Percentiles rank a stretch among this genome's conserved stretches.
phyloP scores from a whole-genome alignment of 345 rosid species.

The Syzygium aqueum region DNA sequence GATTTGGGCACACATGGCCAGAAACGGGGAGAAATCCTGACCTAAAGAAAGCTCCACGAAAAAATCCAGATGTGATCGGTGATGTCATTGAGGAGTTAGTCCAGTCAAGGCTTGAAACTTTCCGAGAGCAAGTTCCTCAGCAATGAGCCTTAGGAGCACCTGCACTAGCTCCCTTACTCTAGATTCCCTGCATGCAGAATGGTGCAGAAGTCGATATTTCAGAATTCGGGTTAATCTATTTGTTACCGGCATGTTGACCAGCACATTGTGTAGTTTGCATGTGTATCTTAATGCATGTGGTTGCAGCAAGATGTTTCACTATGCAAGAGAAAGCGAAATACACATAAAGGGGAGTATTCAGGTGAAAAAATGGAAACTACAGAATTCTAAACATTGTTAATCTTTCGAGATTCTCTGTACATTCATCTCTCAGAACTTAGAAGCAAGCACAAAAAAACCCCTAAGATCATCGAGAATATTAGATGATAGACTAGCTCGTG shows the following conservation, averaged over 20 bases:
- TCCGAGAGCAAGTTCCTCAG: slow-evolving; percentile 55
- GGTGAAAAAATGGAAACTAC: neutral
- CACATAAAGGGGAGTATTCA: neutral
- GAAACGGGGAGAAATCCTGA: neutral
- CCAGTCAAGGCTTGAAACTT: slow-evolving; percentile 11
- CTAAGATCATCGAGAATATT: neutral
- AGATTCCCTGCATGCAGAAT: slow-evolving; percentile 51
- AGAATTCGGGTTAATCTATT: neutral
- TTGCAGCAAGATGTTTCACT: neutral
- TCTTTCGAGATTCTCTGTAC: neutral
- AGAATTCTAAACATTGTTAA: neutral
- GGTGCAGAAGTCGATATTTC: neutral
- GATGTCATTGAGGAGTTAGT: neutral
- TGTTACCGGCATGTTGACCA: neutral
- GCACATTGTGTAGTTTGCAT: neutral
- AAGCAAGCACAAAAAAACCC: neutral
- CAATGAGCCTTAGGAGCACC: slow-evolving; percentile 54
- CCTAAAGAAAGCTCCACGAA: neutral
- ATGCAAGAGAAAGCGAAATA: neutral
- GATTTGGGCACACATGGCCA: neutral
- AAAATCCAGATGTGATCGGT: neutral
- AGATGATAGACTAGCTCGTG: neutral
- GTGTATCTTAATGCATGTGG: neutral
- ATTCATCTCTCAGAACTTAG: neutral
- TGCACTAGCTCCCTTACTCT: slow-evolving; percentile 73